Evolutionary conservation across 345 rosid genomes (phyloP).

Genomic region (Brassica napus): Da-Ae NC_063446.1:35109001-35109500

Average conservation of each 20-base stretch:
- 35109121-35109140: conserved; percentile 41
- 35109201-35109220: conserved; percentile 37
- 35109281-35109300: conserved; percentile 35
- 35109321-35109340: conserved; percentile 32
- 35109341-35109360: conserved; percentile 32
- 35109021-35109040: conserved; percentile 47
- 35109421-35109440: conserved; percentile 35
- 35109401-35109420: conserved; percentile 17
- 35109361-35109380: conserved; percentile 34
- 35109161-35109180: conserved; percentile 40
- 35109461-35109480: conserved; percentile 68
- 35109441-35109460: conserved; percentile 58
- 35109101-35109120: conserved; percentile 32
- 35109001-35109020: conserved; percentile 36
- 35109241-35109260: conserved; percentile 38
- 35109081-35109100: neutral
- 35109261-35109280: conserved; percentile 31
- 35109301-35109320: conserved; percentile 35
- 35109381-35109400: conserved; percentile 34
- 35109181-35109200: conserved; percentile 42
- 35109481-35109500: conserved; percentile 59
- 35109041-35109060: conserved; percentile 53
- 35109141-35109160: conserved; percentile 50
- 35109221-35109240: conserved; percentile 34
- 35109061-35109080: conserved; percentile 45